Conservation (phyloP, 2,329 filamentous ascomycete genomes). For the Fusarium sp. region DNA sequence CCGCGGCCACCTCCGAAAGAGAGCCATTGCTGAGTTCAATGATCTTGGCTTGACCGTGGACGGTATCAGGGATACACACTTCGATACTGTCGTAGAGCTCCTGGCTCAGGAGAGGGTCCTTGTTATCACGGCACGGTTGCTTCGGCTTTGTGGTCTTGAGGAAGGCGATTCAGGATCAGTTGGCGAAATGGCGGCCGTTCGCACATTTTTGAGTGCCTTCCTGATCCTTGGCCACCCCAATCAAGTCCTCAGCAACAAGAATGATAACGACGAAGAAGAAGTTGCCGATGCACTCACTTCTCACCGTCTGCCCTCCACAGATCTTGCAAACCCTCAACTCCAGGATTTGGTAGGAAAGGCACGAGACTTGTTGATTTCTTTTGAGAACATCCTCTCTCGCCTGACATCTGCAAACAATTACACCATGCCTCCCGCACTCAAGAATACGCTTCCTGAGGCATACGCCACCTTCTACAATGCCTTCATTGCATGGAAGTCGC, state of each 20-base stretch:
- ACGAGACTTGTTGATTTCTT: conserved; percentile 81
- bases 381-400: conserved; percentile 80
- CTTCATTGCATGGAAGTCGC: conserved; percentile 87
- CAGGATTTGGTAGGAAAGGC: conserved; percentile 84
- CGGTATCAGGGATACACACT: conserved; percentile 77
- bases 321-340: conserved; percentile 73
- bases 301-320: conserved; percentile 56
- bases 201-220: conserved; percentile 85
- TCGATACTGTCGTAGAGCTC: conserved; percentile 80
- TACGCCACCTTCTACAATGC: conserved; percentile 83
- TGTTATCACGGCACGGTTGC: conserved; percentile 74
- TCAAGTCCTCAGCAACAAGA: conserved; percentile 82
- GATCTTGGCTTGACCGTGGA: conserved; percentile 79
- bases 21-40: conserved; percentile 75
- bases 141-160: conserved; percentile 78
- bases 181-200: conserved; percentile 77
- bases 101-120: conserved; percentile 78
- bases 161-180: conserved; percentile 75
- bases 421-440: conserved; percentile 73
- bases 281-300: conserved; percentile 59
- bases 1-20: conserved; percentile 71
- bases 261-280: conserved; percentile 70
- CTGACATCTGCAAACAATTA: conserved; percentile 77
- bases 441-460: conserved; percentile 74
- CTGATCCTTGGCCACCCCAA: conserved; percentile 85